Base-by-base conservation (phyloP, 1,284 basidiomycete species). In the Marasmius fiardii region DNA sequence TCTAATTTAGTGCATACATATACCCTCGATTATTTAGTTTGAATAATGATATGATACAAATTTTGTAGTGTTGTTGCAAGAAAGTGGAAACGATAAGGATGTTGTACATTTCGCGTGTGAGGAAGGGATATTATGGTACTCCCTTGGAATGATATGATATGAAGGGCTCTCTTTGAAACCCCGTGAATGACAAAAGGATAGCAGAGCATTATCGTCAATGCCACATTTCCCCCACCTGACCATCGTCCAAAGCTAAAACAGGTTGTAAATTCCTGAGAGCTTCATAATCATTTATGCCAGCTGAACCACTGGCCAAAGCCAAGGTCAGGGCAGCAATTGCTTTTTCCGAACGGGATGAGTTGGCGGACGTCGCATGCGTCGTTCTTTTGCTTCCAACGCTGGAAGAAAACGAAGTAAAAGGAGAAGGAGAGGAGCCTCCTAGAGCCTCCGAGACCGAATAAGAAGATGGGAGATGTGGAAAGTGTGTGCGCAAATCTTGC, bases 301-400 rank as follows among this genome's bases (percentile, higher is more conserved):
- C 85, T n/a, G 86, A 85, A 34, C 86, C 87, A 60, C 81, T 87
- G 5, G 84, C 84, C 65, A 89, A 75, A 14, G 83, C 85, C 4
- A 89, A 69, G 48, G 74, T 78, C 18, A 88, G 71, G 14, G 81
- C 83, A 21, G 80, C 83, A 47, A 88, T 71, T n/a, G 79, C 80
- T 63, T 83, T 85, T 57, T 86, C 84, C 12, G 77, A 73, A 37
- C 62, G 65, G 26, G 58, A 64, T 52, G 63, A 62, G 45, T 63
- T 66, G 53, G 61, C 47, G 57, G 57, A 57, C 63, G 56, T 59
- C 51, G 57, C 67, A 66, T 16, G 16, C 11, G 20, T 41, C 39
- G 31, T 63, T 66, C 33, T 21, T 48, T 35, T 23, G 43, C 35
- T 53, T 43, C 47, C 37, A 59, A 55, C 33, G 53, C 59, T 51